These are phyloP conservation scores for Aspergillus puulaauensis DNA, from an alignment of 2,329 filamentous ascomycete genomes.

Conservation along the genomic window DNA sequence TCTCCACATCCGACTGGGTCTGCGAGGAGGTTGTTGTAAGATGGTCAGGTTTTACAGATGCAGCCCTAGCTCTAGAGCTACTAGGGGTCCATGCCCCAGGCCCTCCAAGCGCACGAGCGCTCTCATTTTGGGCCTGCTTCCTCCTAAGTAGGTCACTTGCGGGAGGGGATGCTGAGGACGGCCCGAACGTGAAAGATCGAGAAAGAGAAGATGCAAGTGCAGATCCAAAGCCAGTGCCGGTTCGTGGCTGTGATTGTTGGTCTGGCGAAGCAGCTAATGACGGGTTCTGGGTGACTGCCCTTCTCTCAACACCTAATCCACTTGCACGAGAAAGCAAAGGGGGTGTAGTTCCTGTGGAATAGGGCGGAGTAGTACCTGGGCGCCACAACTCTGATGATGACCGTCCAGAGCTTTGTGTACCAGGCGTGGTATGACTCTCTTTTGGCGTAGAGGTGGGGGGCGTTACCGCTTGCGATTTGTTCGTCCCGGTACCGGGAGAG, in stretches of 20 bases:
- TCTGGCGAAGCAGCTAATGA: slow-evolving; percentile 45
- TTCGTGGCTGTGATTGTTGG: slow-evolving; percentile 37
- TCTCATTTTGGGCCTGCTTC: slow-evolving; percentile 37
- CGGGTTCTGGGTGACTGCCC: slow-evolving; percentile 40
- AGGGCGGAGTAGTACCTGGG: slow-evolving; percentile 50
- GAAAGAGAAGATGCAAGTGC: slow-evolving; percentile 46
- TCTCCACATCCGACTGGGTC: slow-evolving; percentile 40
- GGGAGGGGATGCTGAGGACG: slow-evolving; percentile 45
- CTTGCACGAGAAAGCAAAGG: slow-evolving; percentile 45
- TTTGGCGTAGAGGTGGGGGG: slow-evolving; percentile 34
- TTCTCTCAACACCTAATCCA: slow-evolving; percentile 41
- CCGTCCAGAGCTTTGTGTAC: slow-evolving; percentile 48
- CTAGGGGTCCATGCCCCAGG: slow-evolving; percentile 30
- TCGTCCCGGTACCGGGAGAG: slow-evolving; percentile 39
- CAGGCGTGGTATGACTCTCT: slow-evolving; percentile 28
- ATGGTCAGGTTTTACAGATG: slow-evolving; percentile 29
- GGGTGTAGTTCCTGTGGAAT: slow-evolving; percentile 54
- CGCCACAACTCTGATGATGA: slow-evolving; percentile 54
- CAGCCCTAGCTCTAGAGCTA: slow-evolving; percentile 22
- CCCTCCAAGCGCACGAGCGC: slow-evolving; percentile 28
- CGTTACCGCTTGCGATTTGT: slow-evolving; percentile 43
- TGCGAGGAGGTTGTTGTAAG: slow-evolving; percentile 33
- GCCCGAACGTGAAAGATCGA: slow-evolving; percentile 45
- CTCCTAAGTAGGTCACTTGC: slow-evolving; percentile 34
- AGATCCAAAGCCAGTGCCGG: slow-evolving; percentile 42